Percentiles rank a stretch among this genome's conserved stretches.
These are phyloP conservation scores for Bertia moriformis DNA, from an alignment of 2,329 filamentous ascomycete genomes.

Conservation along the genomic window DNA sequence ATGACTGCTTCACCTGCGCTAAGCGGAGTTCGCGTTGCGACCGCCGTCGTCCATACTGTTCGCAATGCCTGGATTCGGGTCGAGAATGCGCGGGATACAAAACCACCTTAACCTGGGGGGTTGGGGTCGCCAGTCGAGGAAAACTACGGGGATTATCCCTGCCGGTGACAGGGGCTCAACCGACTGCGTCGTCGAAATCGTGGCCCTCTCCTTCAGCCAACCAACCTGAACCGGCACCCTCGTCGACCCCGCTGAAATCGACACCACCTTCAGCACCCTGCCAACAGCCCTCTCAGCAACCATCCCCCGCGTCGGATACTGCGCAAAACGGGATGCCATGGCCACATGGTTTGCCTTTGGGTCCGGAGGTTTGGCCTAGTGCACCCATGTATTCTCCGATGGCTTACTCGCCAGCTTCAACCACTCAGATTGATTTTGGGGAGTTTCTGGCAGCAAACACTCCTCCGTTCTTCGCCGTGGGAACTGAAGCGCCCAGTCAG, in stretches of 20 bases:
- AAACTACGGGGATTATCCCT: constrained; percentile 47
- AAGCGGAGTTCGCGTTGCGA: constrained; percentile 41
- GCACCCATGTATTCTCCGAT: not conserved
- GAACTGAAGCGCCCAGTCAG: not conserved
- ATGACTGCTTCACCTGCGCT: constrained; percentile 50
- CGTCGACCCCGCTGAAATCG: too few relatives aligned
- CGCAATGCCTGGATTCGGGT: constrained; percentile 44
- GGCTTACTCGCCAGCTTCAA: too few relatives aligned
- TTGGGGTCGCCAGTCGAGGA: constrained; percentile 49
- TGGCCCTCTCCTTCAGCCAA: not conserved
- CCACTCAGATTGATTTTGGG: too few relatives aligned
- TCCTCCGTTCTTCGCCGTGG: too few relatives aligned
- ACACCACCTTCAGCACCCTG: too few relatives aligned
- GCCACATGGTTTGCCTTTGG: too few relatives aligned
- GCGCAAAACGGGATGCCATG: not conserved
- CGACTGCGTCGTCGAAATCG: not conserved
- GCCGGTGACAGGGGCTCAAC: constrained; percentile 16
- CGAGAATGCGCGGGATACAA: constrained; percentile 51
- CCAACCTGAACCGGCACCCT: not conserved
- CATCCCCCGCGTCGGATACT: not conserved
- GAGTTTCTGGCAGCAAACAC: not conserved
- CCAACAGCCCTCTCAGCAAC: too few relatives aligned
- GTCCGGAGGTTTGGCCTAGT: not conserved
- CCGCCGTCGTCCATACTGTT: constrained; percentile 47
- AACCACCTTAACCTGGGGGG: constrained; percentile 54